Percentiles rank a stretch among this genome's conserved stretches.
Conservation (phyloP, 164 flowering plant genomes). For the Stephania yunnanensis region DNA sequence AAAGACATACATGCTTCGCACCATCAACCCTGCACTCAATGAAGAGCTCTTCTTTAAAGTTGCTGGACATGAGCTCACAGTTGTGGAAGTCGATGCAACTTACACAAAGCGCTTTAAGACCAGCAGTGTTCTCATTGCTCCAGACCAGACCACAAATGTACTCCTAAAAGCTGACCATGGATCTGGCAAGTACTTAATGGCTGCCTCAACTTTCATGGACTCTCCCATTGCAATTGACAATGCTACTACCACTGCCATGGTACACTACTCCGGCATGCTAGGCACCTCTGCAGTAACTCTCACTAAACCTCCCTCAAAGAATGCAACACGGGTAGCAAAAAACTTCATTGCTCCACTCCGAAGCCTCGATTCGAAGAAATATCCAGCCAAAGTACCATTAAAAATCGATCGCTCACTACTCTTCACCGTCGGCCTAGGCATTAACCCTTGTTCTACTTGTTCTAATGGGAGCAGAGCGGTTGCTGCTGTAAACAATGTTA, state of each 20-base stretch:
- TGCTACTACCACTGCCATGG: slow-evolving; percentile 54
- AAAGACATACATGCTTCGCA: slow-evolving; percentile 57
- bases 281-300: slow-evolving; percentile 32
- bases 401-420: slow-evolving; percentile 45
- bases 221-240: slow-evolving; percentile 64
- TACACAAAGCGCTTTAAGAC: slow-evolving; percentile 61
- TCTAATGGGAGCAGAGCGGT: slow-evolving; percentile 32
- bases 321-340: slow-evolving; percentile 57
- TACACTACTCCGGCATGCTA: slow-evolving; percentile 60
- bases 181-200: slow-evolving; percentile 47
- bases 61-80: slow-evolving; percentile 56
- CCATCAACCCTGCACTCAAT: slow-evolving; percentile 74
- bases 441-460: slow-evolving; percentile 46
- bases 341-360: slow-evolving; percentile 41
- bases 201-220: slow-evolving; percentile 74
- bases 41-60: slow-evolving; percentile 68
- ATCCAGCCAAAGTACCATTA: slow-evolving; percentile 55
- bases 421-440: slow-evolving; percentile 48
- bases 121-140: slow-evolving; percentile 54
- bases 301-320: slow-evolving; percentile 42
- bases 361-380: slow-evolving; percentile 54
- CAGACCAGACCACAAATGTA: slow-evolving; percentile 80
- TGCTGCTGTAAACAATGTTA: slow-evolving; percentile 46
- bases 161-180: slow-evolving; percentile 38
- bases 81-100: slow-evolving; percentile 66